These are phyloP conservation scores for Saccharomycopsis synnaedendra DNA, from an alignment of 805 yeast species.

Conservation along the genomic window DNA sequence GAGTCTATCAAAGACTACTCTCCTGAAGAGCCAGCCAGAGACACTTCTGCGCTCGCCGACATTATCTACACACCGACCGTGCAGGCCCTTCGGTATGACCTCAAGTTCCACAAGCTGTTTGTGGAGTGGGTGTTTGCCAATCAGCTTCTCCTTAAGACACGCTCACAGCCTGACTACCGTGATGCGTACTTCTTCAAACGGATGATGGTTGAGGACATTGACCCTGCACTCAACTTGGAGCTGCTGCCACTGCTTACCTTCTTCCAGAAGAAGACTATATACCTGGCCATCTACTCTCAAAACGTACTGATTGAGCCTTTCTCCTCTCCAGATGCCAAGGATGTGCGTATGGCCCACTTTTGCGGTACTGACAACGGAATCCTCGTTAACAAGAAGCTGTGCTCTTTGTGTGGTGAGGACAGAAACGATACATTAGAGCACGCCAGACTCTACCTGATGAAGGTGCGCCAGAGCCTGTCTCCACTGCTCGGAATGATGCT, in stretches of 20 bases:
- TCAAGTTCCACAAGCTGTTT: conserved; percentile 27
- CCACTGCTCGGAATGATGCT: no score
- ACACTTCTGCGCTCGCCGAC: neutral
- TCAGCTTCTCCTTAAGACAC: neutral
- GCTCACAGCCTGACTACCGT: conserved; percentile 18
- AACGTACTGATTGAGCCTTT: conserved; percentile 79
- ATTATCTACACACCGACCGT: conserved; percentile 29
- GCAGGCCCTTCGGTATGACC: conserved; percentile 31
- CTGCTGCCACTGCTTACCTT: conserved; percentile 51
- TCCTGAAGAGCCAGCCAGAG: neutral
- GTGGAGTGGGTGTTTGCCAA: conserved; percentile 21
- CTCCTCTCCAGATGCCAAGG: conserved; percentile 65
- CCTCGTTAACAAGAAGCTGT: conserved; percentile 64
- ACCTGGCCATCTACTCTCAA: conserved; percentile 65
- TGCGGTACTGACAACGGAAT: conserved; percentile 23
- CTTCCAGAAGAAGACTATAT: conserved; percentile 48
- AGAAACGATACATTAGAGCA: conserved; percentile 63
- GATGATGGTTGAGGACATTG: conserved; percentile 67
- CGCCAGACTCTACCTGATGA: conserved; percentile 64
- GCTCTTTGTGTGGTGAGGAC: conserved; percentile 77
- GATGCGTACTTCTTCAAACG: conserved; percentile 50
- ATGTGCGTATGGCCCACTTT: conserved; percentile 16
- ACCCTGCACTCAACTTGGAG: conserved; percentile 51
- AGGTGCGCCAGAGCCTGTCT: conserved; percentile 27
- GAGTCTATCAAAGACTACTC: conserved; percentile 13